Base-by-base conservation (phyloP, 2,329 filamentous ascomycete genomes). In the Tolypocladium album region DNA sequence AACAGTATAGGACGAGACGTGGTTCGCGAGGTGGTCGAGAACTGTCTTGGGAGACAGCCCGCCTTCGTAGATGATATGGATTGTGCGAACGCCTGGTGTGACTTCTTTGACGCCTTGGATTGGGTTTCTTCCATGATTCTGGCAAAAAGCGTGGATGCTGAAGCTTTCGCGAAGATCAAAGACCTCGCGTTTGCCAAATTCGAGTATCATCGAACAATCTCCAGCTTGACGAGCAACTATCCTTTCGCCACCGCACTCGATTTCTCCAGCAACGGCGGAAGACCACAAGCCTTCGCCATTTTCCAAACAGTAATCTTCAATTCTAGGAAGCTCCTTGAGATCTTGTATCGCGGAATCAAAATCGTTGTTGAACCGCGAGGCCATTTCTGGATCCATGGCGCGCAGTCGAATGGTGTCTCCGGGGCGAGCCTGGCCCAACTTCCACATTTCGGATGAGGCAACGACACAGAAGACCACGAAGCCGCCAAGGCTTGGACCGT, bases 401-500 rank as follows among this genome's bases (percentile, higher is more conserved):
- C 64, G 66, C 40, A 76, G 70, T 0, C 64, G 66, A n/a, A 76
- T 68, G 17, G 63, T 67, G 60, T 77, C 75, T 1, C 76, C 75
- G 2, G 74, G 72, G 9, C 69, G 68, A 17, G 74, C 66, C 60
- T 76, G 75, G 12, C 75, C 76, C 31, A 78, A 61, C 63, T 76
- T 76, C 74, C 74, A 78, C 64, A 77, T 65, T 39, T 77, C 74
- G 0, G 71, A 71, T 15, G 70, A 69, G 6, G 70, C 69, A 5
- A 78, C 69, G 0, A 73, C 71, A 24, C 70, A 74, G 34, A 74
- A 72, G 0, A 74, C 72, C 2, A 77, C 67, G 27, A 78, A 76
- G 0, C 75, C 75, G 20, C 75, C 75, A 0, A 78, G 69, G 40
- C 73, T 75, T 0, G 76, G 76, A 0, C 74, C 74, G 61, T 78